Percentiles rank a stretch among this genome's conserved stretches.
These are phyloP conservation scores for Cyclotella choctawhatcheeana DNA, from an alignment of 108 stramenopile genomes.

Conservation along the genomic window DNA sequence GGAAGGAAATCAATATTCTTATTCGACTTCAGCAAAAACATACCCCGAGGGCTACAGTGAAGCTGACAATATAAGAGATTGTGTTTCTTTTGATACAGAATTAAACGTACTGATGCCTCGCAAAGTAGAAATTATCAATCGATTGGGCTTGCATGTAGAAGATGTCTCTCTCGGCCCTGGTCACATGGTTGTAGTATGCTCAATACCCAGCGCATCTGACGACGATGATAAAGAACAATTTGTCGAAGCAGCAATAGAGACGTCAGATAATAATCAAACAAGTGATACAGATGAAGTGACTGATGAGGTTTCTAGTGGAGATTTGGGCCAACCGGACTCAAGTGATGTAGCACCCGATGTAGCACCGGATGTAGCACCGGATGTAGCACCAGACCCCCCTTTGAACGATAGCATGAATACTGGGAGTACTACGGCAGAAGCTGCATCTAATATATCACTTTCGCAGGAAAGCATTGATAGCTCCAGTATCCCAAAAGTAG, in stretches of 20 bases:
- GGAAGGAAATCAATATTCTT: constrained; percentile 47
- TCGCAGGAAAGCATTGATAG: constrained; percentile 28
- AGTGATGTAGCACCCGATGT: constrained; percentile 17
- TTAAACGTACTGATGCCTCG: constrained; percentile 73
- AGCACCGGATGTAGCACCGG: no score
- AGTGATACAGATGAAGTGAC: constrained; percentile 3
- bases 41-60: constrained; percentile 47
- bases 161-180: constrained; percentile 51
- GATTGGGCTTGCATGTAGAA: constrained; percentile 50
- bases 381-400: constrained; percentile 23
- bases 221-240: constrained; percentile 11
- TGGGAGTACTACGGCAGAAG: constrained; percentile 7
- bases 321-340: constrained; percentile 15
- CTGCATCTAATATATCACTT: constrained; percentile 22
- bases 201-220: constrained; percentile 21
- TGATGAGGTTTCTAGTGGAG: constrained; percentile 8
- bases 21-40: constrained; percentile 35
- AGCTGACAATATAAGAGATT: constrained; percentile 48
- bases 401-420: constrained; percentile 18
- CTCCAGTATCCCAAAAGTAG: constrained; percentile 15
- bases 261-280: neutral
- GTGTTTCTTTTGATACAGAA: constrained; percentile 67
- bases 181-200: constrained; percentile 56
- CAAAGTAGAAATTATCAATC: constrained; percentile 56
- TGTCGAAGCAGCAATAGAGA: neutral